A percentile compares a stretch with the other conserved stretches of the same genome.
These are phyloP conservation scores for Penicillium pulvis DNA, from an alignment of 495 filamentous ascomycete genomes.

Conservation along the genomic window DNA sequence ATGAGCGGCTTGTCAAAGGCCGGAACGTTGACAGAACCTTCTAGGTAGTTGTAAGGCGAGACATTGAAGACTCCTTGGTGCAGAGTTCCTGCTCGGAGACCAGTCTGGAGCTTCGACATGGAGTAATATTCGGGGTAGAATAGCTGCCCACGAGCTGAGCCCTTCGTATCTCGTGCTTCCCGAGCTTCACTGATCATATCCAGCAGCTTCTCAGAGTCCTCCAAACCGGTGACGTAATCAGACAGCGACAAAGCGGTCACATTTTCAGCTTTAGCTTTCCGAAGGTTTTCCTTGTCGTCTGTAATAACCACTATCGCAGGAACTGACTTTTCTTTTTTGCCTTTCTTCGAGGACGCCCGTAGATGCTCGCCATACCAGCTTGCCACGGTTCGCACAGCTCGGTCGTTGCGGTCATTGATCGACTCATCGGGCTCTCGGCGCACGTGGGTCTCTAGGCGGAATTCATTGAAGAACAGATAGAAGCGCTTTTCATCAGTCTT, in stretches of 20 bases:
- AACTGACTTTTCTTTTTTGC: constrained; percentile 57
- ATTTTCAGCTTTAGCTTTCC: constrained; percentile 76
- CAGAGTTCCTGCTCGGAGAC: constrained; percentile 77
- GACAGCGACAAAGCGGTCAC: constrained; percentile 66
- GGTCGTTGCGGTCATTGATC: constrained; percentile 96
- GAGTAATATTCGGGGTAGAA: constrained; percentile 85
- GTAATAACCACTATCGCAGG: constrained; percentile 91
- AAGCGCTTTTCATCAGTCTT: constrained; percentile 95
- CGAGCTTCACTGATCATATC: constrained; percentile 88
- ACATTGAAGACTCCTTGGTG: constrained; percentile 96
- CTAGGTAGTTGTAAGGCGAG: constrained; percentile 95
- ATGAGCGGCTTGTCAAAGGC: constrained; percentile 87
- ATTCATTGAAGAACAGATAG: constrained; percentile 99
- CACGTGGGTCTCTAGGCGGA: constrained; percentile 88
- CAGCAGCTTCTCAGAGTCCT: constrained; percentile 80
- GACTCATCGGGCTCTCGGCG: constrained; percentile 73
- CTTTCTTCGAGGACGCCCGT: constrained; percentile 53
- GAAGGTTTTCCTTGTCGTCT: constrained; percentile 85
- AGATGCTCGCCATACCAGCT: constrained; percentile 90
- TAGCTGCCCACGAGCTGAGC: constrained; percentile 59
- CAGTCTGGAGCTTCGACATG: constrained; percentile 94
- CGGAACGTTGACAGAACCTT: constrained; percentile 85
- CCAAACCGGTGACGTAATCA: constrained; percentile 80
- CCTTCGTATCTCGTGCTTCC: constrained; percentile 64
- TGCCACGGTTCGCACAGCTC: constrained; percentile 82